Evolutionary conservation across 768 basidiomycete genomes (phyloP), one percentile per base, ranked within the genome.

Genomic region (Trametes meyenii): DNA sequence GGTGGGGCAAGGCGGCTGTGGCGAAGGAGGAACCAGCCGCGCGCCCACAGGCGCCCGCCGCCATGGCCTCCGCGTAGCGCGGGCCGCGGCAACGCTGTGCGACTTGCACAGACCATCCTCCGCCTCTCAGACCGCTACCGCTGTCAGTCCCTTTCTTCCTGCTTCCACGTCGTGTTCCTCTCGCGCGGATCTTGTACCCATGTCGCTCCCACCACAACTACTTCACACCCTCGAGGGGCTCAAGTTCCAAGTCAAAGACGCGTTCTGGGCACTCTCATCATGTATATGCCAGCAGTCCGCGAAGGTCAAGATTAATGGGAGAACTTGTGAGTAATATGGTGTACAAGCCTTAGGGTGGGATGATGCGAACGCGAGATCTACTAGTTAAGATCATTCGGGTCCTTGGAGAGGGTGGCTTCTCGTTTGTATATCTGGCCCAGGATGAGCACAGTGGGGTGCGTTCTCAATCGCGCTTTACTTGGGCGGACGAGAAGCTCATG

Each of bases 381-480:
- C 12, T 67, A 93, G 91, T 95, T 76, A 89, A 92, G 71, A 92
- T 99, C 54, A 77, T 96, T 51, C 93, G 90, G 62, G 87, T 98
- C 12, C 85, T 99, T 10, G 97, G 97, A 29, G 97, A 98, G 76
- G 96, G 97, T 14, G 96, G 93, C 7, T 96, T 95, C 79, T 92
- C 90, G 33, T 96, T 94, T 69, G 93, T 95, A 8, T 93, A 94
- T 73, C 81, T 92, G 35, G 92, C 88, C 3, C 90, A 92, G 72
- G 92, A 94, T 73, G 91, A 93, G 68, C 80, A 84, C 61, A 93
- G 91, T 68, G 90, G 90, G 52, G 92, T 92, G 70, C 68, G 88
- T 77, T 61, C 49, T 7, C 50, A 21, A 13, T 21, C 12, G 4
- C 26, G 6, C 24, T 62, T 75, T 12, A 23, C 14, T 33, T 33